Evolutionary conservation across 495 filamentous ascomycete genomes (phyloP).

Genomic region (Friedmanniomyces simplex): DNA sequence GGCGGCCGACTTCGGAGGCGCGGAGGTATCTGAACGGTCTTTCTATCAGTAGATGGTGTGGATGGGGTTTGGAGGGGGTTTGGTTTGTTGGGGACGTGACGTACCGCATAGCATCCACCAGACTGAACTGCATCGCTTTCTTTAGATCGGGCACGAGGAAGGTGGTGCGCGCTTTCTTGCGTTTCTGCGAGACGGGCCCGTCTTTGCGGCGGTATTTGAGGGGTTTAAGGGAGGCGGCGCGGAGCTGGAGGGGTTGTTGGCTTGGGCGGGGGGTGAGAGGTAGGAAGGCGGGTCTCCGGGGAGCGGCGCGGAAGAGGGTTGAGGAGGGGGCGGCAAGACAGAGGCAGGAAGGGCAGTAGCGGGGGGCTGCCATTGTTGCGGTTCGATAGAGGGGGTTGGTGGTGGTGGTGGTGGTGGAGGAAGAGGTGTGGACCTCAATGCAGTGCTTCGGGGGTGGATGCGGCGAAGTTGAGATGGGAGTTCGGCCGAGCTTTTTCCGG

Average conservation of each 20-base stretch:
- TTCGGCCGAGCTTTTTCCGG: too few species aligned
- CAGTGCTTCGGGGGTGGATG: neutral
- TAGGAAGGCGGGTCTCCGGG: neutral
- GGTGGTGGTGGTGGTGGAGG: neutral
- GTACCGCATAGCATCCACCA: conserved; percentile 91
- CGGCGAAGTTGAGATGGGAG: neutral
- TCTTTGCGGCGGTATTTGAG: conserved; percentile 27
- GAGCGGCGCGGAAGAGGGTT: neutral
- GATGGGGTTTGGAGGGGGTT: neutral
- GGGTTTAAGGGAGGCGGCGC: conserved; percentile 16
- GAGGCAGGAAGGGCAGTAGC: conserved; percentile 13
- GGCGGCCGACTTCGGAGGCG: conserved; percentile 79
- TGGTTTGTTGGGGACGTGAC: conserved; percentile 17
- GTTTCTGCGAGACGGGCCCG: conserved; percentile 35
- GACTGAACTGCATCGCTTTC: conserved; percentile 56
- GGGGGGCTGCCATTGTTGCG: conserved; percentile 1
- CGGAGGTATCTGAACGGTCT: conserved; percentile 60
- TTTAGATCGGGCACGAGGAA: conserved; percentile 53
- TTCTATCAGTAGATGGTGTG: neutral
- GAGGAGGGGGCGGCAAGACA: conserved; percentile 6
- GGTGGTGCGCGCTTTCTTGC: conserved; percentile 52
- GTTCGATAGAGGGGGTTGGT: neutral
- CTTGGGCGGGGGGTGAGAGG: neutral
- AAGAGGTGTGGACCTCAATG: neutral
- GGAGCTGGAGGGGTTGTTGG: conserved; percentile 20